Percentiles rank a stretch among this genome's conserved stretches.
Evolutionary conservation across 306 rosid species (phyloP).

Genomic region (Datisca glomerata): DNA sequence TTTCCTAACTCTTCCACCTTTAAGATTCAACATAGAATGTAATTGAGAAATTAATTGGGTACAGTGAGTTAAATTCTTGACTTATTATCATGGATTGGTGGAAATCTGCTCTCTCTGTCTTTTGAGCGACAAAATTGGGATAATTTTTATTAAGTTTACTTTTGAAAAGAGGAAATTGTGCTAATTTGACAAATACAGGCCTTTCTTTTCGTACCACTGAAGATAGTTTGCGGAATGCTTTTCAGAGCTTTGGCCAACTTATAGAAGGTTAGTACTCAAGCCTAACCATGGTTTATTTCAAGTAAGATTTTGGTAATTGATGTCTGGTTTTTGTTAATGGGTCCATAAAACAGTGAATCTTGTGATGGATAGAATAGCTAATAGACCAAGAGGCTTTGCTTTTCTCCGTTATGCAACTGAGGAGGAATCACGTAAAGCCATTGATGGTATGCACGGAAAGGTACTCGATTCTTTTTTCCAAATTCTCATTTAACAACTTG

Average conservation of each 20-base stretch:
- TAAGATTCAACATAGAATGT: no score
- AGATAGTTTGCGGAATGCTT: conserved; percentile 72
- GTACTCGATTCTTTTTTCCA: no score
- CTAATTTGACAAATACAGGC: conserved; percentile 26
- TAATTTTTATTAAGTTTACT: not conserved
- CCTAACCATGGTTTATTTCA: no score
- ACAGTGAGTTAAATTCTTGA: no score
- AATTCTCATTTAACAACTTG: no score
- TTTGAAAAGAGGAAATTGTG: not conserved
- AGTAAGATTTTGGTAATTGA: not conserved
- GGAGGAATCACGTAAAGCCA: conserved; percentile 76
- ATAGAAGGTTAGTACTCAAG: conserved; percentile 42
- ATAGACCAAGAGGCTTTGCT: conserved; percentile 93
- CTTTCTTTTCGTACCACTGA: conserved; percentile 83
- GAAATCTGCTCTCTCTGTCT: not conserved
- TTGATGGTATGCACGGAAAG: conserved; percentile 94
- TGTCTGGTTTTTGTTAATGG: not conserved
- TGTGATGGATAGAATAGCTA: conserved; percentile 92
- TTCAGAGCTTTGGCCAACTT: conserved; percentile 61
- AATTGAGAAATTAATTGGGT: no score
- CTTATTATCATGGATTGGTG: not conserved
- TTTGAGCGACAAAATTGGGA: not conserved
- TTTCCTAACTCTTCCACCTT: no score
- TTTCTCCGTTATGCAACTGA: conserved; percentile 67
- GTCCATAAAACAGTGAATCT: conserved; percentile 39